Conservation (phyloP, 1,284 basidiomycete genomes). For the Cutaneotrichosporon mucoides region DNA sequence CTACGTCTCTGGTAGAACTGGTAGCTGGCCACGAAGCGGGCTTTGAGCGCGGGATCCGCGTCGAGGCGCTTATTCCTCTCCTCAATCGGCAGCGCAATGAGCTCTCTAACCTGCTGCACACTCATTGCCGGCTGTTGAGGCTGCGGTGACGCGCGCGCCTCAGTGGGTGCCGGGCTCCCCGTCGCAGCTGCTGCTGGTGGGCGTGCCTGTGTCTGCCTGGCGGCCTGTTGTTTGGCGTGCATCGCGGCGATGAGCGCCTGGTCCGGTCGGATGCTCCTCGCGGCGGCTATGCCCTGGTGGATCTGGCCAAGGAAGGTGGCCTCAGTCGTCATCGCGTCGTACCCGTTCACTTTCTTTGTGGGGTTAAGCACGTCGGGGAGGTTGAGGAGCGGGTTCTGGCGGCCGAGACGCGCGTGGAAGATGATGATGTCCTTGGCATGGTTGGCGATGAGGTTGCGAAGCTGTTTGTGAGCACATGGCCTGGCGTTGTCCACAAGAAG, state of each 20-base stretch:
- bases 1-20: slow-evolving; percentile 12
- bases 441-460: slow-evolving; percentile 19
- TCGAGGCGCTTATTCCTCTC: slow-evolving; percentile 5
- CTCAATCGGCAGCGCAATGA: slow-evolving; percentile 6
- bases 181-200: not conserved
- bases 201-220: not conserved
- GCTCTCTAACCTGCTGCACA: slow-evolving; percentile 10
- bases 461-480: not conserved
- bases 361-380: slow-evolving; percentile 25
- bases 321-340: slow-evolving; percentile 18
- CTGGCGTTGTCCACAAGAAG: no score
- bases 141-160: not conserved
- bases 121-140: slow-evolving; percentile 8
- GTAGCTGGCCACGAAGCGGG: slow-evolving; percentile 1
- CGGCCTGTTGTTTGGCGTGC: slow-evolving; percentile 5
- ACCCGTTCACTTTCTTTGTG: slow-evolving; percentile 14
- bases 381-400: slow-evolving; percentile 17
- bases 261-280: slow-evolving; percentile 12
- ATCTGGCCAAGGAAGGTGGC: slow-evolving; percentile 12
- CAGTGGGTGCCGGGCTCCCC: no score
- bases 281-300: slow-evolving; percentile 12
- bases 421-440: slow-evolving; percentile 23
- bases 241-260: slow-evolving; percentile 12
- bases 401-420: slow-evolving; percentile 22
- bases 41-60: slow-evolving; percentile 1